Base-by-base conservation (phyloP, 164 flowering plant genomes). In the Akebia trifoliata region DNA sequence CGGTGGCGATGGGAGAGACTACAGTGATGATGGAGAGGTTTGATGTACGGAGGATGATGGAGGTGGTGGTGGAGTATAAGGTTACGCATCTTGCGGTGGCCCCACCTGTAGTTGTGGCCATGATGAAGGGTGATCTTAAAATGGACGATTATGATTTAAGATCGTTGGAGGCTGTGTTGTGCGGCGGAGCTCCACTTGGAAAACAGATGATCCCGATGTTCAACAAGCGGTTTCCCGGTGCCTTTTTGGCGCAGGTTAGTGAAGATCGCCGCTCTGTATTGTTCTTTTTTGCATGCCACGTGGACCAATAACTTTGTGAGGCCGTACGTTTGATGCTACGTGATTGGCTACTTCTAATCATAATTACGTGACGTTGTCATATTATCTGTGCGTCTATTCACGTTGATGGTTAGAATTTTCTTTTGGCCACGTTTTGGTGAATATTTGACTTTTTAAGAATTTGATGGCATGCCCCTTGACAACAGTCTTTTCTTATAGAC, bases 171-270 rank as follows among this genome's bases (percentile, higher is more conserved):
- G 30, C 59, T 35, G 75, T 78, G 9, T 12, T 75, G 18, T 78
- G 74, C 14, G 94, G 97, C 8, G 95, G 94, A 0, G 95, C 90
- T 1, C 88, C 95, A 56, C 72, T 87, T 32, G 75, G 86, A 14
- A 78, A 64, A 73, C 90, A 86, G 57, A 76, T 81, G 64, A 84
- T 70, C 2, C 82, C 78, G 57, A 84, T 81, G 56, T 84, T 90
- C 44, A 28, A 47, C 56, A 69, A 70, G 59, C 78, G 59, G 74
- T 87, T 69, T 57, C 90, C 94, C 10, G 8, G 17, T 7, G 87
- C 86, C 34, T 40, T 31, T 10, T 4, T 81, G 8, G 40, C 21
- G 2, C 77, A 74, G 77, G 85, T 72, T 12, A 54, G 70, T 61
- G 6, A 38, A 12, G 4, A 24, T 7, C 10, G 5, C 10, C 2